These are phyloP conservation scores for Euptelea pleiosperma DNA, from an alignment of 164 flowering plant species.

Conservation along the genomic window DNA sequence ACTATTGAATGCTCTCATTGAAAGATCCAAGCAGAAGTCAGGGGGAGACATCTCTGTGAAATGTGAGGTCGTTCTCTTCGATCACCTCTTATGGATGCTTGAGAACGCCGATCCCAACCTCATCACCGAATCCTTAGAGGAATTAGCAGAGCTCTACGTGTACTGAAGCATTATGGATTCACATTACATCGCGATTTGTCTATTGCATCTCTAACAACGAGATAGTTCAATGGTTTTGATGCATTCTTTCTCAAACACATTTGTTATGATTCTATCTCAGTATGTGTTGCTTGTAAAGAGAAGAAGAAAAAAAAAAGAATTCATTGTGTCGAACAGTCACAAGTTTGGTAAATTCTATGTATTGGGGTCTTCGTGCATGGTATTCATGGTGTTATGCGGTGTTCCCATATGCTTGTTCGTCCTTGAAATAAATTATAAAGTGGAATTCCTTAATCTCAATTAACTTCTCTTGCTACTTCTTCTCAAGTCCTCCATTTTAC, in stretches of 20 bases:
- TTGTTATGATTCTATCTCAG: background rate
- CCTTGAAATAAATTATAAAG: background rate
- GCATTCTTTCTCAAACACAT: no score
- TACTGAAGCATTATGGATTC: no score
- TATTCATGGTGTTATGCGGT: no score
- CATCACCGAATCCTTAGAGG: constrained; percentile 51
- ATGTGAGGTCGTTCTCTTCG: constrained; percentile 79
- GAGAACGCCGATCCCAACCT: constrained; percentile 55
- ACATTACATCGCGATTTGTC: no score
- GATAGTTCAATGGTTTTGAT: no score
- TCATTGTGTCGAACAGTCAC: background rate
- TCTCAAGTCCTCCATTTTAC: no score
- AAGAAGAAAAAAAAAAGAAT: no score
- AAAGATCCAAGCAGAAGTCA: constrained; percentile 33
- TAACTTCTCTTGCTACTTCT: background rate
- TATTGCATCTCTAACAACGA: no score
- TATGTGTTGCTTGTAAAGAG: no score
- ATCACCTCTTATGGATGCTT: constrained; percentile 89
- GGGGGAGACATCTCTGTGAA: constrained; percentile 31
- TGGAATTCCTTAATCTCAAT: background rate
- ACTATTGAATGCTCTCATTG: constrained; percentile 51
- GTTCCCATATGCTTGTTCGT: background rate
- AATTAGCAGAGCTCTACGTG: constrained; percentile 59
- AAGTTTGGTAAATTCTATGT: background rate
- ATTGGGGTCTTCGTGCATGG: no score